Evolutionary conservation across 345 rosid genomes (phyloP).

Genomic region (Syzygium jambos): DNA sequence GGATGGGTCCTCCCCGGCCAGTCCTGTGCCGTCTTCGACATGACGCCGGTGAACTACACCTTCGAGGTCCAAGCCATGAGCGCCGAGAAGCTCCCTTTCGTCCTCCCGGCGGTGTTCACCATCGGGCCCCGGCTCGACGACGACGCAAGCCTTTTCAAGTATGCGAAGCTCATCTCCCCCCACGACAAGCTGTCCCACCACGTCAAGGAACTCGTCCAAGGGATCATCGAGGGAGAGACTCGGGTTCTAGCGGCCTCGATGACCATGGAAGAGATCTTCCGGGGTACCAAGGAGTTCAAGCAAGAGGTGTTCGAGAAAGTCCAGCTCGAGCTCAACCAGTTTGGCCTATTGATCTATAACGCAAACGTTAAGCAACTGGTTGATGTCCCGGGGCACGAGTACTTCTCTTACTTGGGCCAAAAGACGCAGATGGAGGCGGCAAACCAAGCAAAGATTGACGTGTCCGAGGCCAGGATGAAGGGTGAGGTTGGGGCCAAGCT

Average conservation of each 20-base stretch:
- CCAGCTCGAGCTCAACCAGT: conserved; percentile 66
- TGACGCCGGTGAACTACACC: conserved; percentile 75
- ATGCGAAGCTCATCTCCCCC: conserved; percentile 58
- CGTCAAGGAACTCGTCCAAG: conserved; percentile 68
- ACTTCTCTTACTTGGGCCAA: conserved; percentile 81
- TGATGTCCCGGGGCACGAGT: conserved; percentile 81
- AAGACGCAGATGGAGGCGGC: conserved; percentile 90
- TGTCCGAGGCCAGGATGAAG: conserved; percentile 69
- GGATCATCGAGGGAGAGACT: conserved; percentile 82
- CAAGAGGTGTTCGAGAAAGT: conserved; percentile 72
- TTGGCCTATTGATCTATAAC: conserved; percentile 61
- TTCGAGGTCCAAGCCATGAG: conserved; percentile 89
- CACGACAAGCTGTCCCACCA: conserved; percentile 63
- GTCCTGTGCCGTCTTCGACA: conserved; percentile 43
- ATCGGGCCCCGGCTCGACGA: conserved; percentile 70
- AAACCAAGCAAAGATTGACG: conserved; percentile 69
- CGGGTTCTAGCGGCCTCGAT: conserved; percentile 81
- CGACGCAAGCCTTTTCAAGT: conserved; percentile 29
- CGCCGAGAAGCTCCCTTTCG: conserved; percentile 80
- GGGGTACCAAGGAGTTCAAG: conserved; percentile 69
- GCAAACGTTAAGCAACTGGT: conserved; percentile 82
- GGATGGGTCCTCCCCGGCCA: conserved; percentile 67
- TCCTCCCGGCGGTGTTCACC: conserved; percentile 70
- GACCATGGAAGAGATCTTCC: conserved; percentile 84
- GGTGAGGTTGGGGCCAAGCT: conserved; percentile 68